Percentiles rank a stretch among this genome's conserved stretches.
These are phyloP conservation scores for Gaultheria prostrata DNA, from an alignment of 148 eudicot genomes.

Conservation along the genomic window DNA sequence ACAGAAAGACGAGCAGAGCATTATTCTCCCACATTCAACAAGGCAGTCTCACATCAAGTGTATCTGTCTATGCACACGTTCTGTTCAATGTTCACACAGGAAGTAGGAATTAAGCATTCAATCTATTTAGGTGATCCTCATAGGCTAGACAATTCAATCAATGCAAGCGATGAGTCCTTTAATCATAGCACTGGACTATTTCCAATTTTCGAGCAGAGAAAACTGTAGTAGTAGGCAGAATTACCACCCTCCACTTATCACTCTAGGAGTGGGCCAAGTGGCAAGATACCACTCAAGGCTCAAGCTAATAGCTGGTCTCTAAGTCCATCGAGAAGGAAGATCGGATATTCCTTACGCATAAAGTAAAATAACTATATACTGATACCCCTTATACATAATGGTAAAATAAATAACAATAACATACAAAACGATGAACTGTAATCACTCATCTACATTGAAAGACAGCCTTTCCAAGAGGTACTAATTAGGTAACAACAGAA, in stretches of 20 bases:
- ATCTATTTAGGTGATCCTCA: not conserved
- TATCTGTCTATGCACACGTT: not conserved
- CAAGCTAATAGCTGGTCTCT: not conserved
- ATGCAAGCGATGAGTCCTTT: not conserved
- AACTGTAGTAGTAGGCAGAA: not conserved
- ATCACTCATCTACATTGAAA: not conserved
- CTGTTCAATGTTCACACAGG: not conserved
- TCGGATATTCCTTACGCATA: not conserved
- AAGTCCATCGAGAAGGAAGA: not conserved
- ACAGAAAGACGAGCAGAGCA: not conserved
- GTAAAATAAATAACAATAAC: not conserved
- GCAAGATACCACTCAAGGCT: not conserved
- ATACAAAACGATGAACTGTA: not conserved
- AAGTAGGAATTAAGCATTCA: constrained; percentile 1
- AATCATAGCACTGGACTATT: not conserved
- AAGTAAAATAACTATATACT: constrained; percentile 1
- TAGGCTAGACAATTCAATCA: not conserved
- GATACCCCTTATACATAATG: not conserved
- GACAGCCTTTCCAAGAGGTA: not conserved
- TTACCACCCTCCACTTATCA: not conserved
- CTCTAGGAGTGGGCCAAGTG: not conserved
- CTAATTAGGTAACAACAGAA: not conserved
- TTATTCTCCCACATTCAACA: not conserved
- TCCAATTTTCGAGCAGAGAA: not conserved
- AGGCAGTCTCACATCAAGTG: constrained; percentile 1